Evolutionary conservation across 805 yeast genomes (phyloP).

Genomic region (Ascoidea asiatica): DNA sequence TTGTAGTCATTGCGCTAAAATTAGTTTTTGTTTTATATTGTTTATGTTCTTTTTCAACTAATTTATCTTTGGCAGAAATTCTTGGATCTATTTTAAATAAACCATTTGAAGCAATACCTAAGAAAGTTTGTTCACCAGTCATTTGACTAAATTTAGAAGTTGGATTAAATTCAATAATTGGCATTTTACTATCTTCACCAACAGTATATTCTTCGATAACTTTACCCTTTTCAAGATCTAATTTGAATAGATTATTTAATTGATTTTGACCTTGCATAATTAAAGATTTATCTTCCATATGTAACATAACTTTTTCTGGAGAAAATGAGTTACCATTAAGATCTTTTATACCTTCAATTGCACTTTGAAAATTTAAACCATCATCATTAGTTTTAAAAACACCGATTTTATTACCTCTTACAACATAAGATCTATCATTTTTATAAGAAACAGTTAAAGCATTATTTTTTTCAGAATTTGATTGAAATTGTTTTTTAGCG

Average conservation of each 20-base stretch:
- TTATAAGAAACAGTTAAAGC: slow-evolving; percentile 58
- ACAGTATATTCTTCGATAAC: slow-evolving; percentile 81
- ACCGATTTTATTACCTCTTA: slow-evolving; percentile 69
- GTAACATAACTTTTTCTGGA: slow-evolving; percentile 64
- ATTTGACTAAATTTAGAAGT: slow-evolving; percentile 61
- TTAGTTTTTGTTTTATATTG: slow-evolving; percentile 38
- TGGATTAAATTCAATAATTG: slow-evolving; percentile 52
- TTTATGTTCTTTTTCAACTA: slow-evolving; percentile 44
- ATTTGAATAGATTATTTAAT: slow-evolving; percentile 37
- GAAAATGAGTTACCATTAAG: slow-evolving; percentile 31
- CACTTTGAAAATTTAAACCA: slow-evolving; percentile 47
- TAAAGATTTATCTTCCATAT: slow-evolving; percentile 57
- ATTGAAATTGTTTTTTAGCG: slow-evolving; percentile 11
- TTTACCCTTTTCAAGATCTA: slow-evolving; percentile 73
- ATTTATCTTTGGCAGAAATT: slow-evolving; percentile 33
- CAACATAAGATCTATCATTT: slow-evolving; percentile 65
- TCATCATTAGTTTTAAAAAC: slow-evolving; percentile 50
- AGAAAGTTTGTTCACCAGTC: slow-evolving; percentile 58
- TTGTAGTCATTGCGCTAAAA: slow-evolving; percentile 54
- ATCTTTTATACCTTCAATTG: slow-evolving; percentile 46
- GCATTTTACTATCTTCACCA: slow-evolving; percentile 25
- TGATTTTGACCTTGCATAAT: slow-evolving; percentile 43
- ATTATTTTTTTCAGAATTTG: slow-evolving; percentile 34
- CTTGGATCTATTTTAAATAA: slow-evolving; percentile 78
- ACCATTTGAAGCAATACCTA: slow-evolving; percentile 54